phyloP scores from a whole-genome alignment of 1,284 basidiomycete species.

The Cryptococcus jaspeensis region DNA sequence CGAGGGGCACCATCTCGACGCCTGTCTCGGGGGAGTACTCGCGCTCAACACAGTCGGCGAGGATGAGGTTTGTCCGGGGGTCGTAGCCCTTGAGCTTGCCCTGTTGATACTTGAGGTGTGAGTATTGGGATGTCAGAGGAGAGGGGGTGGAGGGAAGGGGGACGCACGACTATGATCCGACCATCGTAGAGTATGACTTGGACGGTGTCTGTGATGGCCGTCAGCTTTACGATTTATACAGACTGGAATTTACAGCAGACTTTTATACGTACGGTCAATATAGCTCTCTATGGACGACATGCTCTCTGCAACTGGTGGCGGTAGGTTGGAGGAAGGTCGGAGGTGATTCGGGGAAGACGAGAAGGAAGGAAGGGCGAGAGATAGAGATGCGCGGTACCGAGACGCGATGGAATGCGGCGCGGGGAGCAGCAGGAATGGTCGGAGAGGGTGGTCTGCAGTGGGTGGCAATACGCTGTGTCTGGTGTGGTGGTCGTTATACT shows the following conservation, averaged over 20 bases:
- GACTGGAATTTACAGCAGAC: not conserved
- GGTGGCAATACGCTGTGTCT: not conserved
- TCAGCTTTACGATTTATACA: not conserved
- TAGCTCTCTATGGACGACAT: constrained; percentile 47
- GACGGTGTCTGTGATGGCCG: constrained; percentile 37
- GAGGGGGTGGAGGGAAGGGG: not conserved
- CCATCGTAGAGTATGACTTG: constrained; percentile 52
- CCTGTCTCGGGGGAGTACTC: constrained; percentile 85
- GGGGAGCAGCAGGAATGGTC: not conserved
- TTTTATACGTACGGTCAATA: constrained; percentile 41
- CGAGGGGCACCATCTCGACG: constrained; percentile 92
- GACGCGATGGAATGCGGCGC: not conserved
- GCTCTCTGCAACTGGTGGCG: not conserved
- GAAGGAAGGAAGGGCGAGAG: not conserved
- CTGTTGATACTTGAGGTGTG: constrained; percentile 54
- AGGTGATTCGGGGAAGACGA: too few relatives aligned
- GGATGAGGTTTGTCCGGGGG: constrained; percentile 87
- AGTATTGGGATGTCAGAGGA: not conserved
- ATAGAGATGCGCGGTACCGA: too few relatives aligned
- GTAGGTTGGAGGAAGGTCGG: not conserved
- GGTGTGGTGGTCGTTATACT: not conserved
- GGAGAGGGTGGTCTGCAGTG: not conserved
- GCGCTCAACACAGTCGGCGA: constrained; percentile 85
- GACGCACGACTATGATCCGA: constrained; percentile 49
- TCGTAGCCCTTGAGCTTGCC: constrained; percentile 87